Percentiles rank a stretch among this genome's conserved stretches.
phyloP scores from a whole-genome alignment of 192 early-diverging fungal species.

The Podila minutissima region DNA sequence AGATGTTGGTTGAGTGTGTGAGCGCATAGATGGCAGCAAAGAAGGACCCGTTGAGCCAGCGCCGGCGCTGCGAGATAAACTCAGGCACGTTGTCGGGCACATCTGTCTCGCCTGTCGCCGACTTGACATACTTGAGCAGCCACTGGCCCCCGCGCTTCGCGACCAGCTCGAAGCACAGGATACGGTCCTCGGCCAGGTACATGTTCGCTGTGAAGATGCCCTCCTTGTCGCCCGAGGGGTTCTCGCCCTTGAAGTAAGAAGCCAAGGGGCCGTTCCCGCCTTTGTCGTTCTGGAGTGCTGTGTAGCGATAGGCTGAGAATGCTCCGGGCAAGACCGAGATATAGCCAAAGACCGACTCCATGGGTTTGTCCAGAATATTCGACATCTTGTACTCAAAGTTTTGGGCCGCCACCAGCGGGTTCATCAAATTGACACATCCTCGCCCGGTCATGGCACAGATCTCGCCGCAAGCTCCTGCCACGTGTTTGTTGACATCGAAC shows the following conservation, averaged over 20 bases:
- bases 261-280: slow-evolving; percentile 69
- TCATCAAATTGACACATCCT: slow-evolving; percentile 67
- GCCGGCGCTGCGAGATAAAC: slow-evolving; percentile 80
- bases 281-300: slow-evolving; percentile 69
- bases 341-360: slow-evolving; percentile 93
- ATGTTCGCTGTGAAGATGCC: slow-evolving; percentile 73
- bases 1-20: slow-evolving; percentile 70
- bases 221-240: slow-evolving; percentile 63
- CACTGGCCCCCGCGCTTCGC: slow-evolving; percentile 74
- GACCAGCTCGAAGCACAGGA: slow-evolving; percentile 83
- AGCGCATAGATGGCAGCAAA: slow-evolving; percentile 84
- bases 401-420: slow-evolving; percentile 81
- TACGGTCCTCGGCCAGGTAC: slow-evolving; percentile 79
- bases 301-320: slow-evolving; percentile 83
- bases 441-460: slow-evolving; percentile 75
- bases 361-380: slow-evolving; percentile 81
- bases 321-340: slow-evolving; percentile 94
- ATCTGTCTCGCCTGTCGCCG: slow-evolving; percentile 78
- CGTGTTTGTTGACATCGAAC: slow-evolving; percentile 75
- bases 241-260: slow-evolving; percentile 83
- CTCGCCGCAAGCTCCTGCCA: slow-evolving; percentile 88
- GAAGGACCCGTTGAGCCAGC: slow-evolving; percentile 87
- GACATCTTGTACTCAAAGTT: slow-evolving; percentile 87
- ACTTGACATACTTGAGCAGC: slow-evolving; percentile 76
- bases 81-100: slow-evolving; percentile 77